Conservation (phyloP, 2,329 filamentous ascomycete genomes). For the Lecanicillium sp. region DNA sequence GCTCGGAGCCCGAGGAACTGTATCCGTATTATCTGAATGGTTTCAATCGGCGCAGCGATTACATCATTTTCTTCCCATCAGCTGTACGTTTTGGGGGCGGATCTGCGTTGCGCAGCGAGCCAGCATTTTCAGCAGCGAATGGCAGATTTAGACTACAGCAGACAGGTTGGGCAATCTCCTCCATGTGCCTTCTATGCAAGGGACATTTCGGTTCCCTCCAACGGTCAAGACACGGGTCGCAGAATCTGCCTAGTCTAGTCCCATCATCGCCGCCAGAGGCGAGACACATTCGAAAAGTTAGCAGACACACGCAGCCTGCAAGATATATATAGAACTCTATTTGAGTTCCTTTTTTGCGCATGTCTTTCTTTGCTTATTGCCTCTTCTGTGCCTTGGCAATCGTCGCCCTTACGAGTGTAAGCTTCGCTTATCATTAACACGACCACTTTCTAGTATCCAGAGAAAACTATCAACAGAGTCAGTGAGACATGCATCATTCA, state of each 20-base stretch:
- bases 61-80: no score
- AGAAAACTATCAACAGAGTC: no score
- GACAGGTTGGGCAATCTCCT: background rate
- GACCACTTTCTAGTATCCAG: no score
- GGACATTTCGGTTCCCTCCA: background rate
- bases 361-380: background rate
- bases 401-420: no score
- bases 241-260: background rate
- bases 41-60: no score
- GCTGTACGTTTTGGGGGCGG: no score
- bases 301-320: background rate
- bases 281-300: background rate
- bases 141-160: no score
- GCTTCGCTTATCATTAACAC: no score
- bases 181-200: background rate
- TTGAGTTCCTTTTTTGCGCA: no score
- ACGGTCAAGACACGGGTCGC: background rate
- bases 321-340: conserved; percentile 1
- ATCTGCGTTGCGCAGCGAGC: no score
- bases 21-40: no score
- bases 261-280: background rate
- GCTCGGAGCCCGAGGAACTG: background rate
- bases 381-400: background rate
- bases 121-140: no score
- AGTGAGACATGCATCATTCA: background rate